phyloP scores from a whole-genome alignment of 192 early-diverging fungal species.

The Blastocladiella britannica region DNA sequence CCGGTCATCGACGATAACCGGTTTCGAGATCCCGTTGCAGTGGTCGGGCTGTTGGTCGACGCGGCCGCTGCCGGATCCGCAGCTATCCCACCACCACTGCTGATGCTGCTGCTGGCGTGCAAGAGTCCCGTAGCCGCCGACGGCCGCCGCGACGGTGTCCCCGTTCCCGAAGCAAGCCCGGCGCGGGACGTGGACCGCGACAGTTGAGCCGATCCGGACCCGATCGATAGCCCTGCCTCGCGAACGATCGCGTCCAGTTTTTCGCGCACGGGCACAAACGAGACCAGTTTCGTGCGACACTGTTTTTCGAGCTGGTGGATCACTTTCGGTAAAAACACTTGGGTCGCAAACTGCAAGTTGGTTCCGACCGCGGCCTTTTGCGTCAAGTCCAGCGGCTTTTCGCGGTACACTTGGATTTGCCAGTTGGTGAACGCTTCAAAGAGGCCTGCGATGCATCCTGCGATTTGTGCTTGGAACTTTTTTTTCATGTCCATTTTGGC shows the following conservation, averaged over 20 bases:
- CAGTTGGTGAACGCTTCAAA: not conserved
- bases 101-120: no score
- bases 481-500: no score
- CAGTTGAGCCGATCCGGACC: not conserved
- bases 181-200: not conserved
- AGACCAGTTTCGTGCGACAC: not conserved
- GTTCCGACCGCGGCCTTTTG: not conserved
- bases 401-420: not conserved
- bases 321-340: not conserved
- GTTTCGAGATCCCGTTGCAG: no score
- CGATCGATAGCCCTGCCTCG: not conserved
- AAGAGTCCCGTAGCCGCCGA: no score
- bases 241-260: not conserved
- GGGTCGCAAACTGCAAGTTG: not conserved
- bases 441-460: not conserved
- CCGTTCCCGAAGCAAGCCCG: no score
- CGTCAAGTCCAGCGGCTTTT: not conserved
- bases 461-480: not conserved
- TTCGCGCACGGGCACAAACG: not conserved
- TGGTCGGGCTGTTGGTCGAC: no score
- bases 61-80: not conserved
- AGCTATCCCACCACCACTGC: not conserved
- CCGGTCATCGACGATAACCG: no score
- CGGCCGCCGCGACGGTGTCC: no score
- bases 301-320: not conserved